Percentiles rank a stretch among this genome's conserved stretches.
These are phyloP conservation scores for Turnera subulata DNA, from an alignment of 345 rosid species.

Conservation along the genomic window DNA sequence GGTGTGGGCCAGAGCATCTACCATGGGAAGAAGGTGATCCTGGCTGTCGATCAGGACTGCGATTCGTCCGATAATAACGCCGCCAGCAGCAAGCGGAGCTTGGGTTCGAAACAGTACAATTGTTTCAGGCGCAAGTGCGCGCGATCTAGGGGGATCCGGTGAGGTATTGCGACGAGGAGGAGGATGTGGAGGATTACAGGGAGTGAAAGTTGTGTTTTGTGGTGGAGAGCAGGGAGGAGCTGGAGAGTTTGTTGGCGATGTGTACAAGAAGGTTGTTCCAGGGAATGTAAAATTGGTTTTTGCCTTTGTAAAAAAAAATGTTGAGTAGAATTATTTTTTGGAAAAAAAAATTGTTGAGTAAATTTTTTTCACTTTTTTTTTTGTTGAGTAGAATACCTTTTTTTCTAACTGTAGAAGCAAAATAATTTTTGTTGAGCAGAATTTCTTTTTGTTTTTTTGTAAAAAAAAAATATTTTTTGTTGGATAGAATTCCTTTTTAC, in stretches of 20 bases:
- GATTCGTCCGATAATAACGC: constrained; percentile 48
- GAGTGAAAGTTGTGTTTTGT: constrained; percentile 61
- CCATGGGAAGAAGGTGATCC: constrained; percentile 71
- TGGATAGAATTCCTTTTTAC: too few species aligned
- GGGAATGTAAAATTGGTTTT: too few species aligned
- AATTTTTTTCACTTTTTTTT: too few species aligned
- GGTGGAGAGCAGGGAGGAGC: constrained; percentile 44
- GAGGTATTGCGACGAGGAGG: constrained; percentile 72
- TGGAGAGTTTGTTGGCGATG: constrained; percentile 41
- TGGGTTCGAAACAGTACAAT: constrained; percentile 50
- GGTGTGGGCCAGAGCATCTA: constrained; percentile 81
- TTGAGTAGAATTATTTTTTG: too few species aligned
- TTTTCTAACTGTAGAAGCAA: too few species aligned
- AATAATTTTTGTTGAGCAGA: too few species aligned
- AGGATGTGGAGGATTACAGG: constrained; percentile 57
- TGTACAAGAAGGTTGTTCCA: constrained; percentile 57
- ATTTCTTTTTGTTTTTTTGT: too few species aligned
- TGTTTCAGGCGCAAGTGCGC: constrained; percentile 67
- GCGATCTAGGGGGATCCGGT: constrained; percentile 53
- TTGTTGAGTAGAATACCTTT: too few species aligned
- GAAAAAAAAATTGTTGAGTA: too few species aligned
- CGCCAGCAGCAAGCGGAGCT: constrained; percentile 29
- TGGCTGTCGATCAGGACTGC: constrained; percentile 54
- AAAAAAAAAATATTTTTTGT: too few species aligned
- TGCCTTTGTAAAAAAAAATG: too few species aligned